Evolutionary conservation across 2,329 filamentous ascomycete species (phyloP), one percentile per base, ranked within the genome.

Genomic region (Pseudogymnoascus sp.): DNA sequence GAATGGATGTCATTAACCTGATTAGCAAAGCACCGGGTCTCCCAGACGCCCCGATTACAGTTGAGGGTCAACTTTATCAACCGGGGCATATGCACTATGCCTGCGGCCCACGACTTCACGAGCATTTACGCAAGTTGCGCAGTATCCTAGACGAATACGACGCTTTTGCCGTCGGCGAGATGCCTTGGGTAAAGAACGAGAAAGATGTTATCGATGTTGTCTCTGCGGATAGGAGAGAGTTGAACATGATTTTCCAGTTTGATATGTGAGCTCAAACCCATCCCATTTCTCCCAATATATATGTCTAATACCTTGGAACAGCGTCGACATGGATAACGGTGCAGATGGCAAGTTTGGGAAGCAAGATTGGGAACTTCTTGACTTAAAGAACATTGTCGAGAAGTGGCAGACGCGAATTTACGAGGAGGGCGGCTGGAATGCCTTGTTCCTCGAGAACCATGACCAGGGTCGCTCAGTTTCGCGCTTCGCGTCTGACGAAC

Each of bases 211-310:
- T 85, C 6, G 76, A 76, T 13, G 79, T 79, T 6, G 85, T 89
- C 2, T 78, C 78, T 2, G 80, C 78, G 21, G 80, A 83, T 61
- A 78, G 82, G n/a, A 78, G 80, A 33, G 85, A 89, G 70, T 74
- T 90, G 56, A 86, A 82, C 71, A 90, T 90, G 86, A 86, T 90
- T 37, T 90, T 90, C 74, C 84, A 88, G 68, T 90, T 90, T 71
- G 86, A 89, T 64, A 77, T 84, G 80, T 81, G 68, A 70, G 77
- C 72, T 47, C 62, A 33, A 62, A 42, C 4, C 61, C 35, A 26
- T 53, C 42, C 61, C 47, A 62, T 62, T 63, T 19, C 21, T 35
- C 53, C 53, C 19, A 16, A 24, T 59, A 64, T 56, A 50, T 59
- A 59, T 66, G 16, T 65, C 19, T 6, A n/a, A n/a, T 11, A 21